These are phyloP conservation scores for Talaromyces ruber DNA, from an alignment of 495 filamentous ascomycete species.

Conservation along the genomic window DNA sequence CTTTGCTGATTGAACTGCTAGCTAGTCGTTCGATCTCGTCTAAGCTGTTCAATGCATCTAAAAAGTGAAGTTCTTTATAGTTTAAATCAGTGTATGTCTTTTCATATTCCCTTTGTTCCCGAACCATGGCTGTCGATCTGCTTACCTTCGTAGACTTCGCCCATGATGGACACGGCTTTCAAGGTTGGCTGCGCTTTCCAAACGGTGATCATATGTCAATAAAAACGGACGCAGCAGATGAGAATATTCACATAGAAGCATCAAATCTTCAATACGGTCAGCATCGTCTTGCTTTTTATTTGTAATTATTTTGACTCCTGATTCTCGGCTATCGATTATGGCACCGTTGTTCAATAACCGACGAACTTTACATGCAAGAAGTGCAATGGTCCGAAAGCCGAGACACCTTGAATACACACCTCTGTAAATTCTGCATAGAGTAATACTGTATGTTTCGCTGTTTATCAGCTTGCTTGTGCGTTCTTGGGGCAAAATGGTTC, in stretches of 20 bases:
- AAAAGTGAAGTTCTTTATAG: constrained; percentile 29
- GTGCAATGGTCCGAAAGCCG: no score
- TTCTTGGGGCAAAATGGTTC: no score
- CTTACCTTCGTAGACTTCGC: neutral
- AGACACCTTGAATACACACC: no score
- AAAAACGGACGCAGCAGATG: neutral
- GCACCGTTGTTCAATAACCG: no score
- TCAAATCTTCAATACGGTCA: neutral
- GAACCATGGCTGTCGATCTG: no score
- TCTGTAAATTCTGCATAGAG: no score
- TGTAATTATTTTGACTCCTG: neutral
- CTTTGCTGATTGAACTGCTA: constrained; percentile 62
- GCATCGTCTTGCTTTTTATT: neutral
- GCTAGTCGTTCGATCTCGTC: constrained; percentile 67
- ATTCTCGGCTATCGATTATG: no score
- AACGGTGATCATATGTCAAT: neutral
- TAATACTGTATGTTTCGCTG: no score
- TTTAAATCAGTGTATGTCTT: neutral
- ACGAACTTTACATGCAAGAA: no score
- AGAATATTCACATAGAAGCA: neutral
- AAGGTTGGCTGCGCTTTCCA: neutral
- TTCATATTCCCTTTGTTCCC: no score
- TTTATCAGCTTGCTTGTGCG: no score
- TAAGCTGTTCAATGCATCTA: constrained; percentile 71
- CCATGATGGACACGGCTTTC: neutral